phyloP scores from a whole-genome alignment of 306 rosid genomes.

The Begonia loranthoides region DNA sequence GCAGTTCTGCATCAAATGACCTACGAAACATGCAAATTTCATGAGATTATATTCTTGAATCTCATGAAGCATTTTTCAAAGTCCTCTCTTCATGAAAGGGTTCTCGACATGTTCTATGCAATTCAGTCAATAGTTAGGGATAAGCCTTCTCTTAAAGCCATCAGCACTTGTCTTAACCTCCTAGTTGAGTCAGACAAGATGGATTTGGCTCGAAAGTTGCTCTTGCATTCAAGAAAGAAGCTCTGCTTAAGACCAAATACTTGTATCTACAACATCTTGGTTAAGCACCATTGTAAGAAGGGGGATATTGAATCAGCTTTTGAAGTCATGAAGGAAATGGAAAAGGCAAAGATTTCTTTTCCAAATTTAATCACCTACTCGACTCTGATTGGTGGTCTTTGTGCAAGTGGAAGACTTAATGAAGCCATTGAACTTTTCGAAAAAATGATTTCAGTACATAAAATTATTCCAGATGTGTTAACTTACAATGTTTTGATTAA shows the following conservation, averaged over 20 bases:
- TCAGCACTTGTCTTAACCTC: conserved; percentile 72
- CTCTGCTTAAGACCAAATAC: conserved; percentile 49
- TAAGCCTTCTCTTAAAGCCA: conserved; percentile 65
- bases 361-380: conserved; percentile 77
- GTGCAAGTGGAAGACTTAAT: conserved; percentile 49
- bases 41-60: conserved; percentile 62
- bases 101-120: conserved; percentile 45
- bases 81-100: conserved; percentile 43
- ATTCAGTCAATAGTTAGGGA: conserved; percentile 55
- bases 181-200: conserved; percentile 47
- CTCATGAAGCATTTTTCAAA: conserved; percentile 77
- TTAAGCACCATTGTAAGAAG: conserved; percentile 73
- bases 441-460: conserved; percentile 56
- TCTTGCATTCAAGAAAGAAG: conserved; percentile 39
- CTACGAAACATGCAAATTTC: conserved; percentile 69
- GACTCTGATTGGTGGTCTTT: conserved; percentile 67
- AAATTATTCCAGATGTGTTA: conserved; percentile 53
- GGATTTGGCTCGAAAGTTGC: conserved; percentile 56
- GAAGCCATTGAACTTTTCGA: conserved; percentile 79
- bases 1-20: conserved; percentile 59
- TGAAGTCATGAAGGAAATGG: conserved; percentile 67
- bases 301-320: conserved; percentile 72
- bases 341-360: conserved; percentile 30
- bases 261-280: conserved; percentile 67
- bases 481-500: conserved; percentile 61